Percentiles rank a stretch among this genome's conserved stretches.
These are phyloP conservation scores for Annona cherimola DNA, from an alignment of 164 flowering plant species.

Conservation along the genomic window DNA sequence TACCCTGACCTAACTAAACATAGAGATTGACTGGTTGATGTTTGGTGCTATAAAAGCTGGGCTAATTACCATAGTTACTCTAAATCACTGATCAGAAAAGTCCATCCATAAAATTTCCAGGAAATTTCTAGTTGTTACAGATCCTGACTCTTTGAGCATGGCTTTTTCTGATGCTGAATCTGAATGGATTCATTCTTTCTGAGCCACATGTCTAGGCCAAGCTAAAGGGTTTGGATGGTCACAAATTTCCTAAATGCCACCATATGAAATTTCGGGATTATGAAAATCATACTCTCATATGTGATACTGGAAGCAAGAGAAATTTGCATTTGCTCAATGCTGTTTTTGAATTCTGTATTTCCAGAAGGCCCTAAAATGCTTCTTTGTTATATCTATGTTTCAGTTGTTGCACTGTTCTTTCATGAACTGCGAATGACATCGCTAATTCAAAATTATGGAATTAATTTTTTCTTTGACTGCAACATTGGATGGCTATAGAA, in stretches of 20 bases:
- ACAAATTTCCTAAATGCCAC: neutral
- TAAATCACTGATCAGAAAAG: neutral
- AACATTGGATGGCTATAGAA: conserved; percentile 2
- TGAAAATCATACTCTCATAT: neutral
- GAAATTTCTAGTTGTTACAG: neutral
- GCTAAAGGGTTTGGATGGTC: neutral
- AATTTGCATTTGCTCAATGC: neutral
- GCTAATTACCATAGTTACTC: neutral
- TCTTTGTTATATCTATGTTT: neutral
- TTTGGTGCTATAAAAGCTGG: neutral
- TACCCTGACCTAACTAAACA: neutral
- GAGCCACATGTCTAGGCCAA: neutral
- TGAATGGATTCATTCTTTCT: neutral
- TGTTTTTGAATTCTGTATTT: no score
- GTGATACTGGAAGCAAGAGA: neutral
- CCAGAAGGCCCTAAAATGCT: neutral
- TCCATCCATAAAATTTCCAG: neutral
- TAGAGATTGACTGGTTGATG: neutral
- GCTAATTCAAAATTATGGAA: neutral
- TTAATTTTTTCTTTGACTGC: neutral
- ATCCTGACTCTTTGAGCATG: neutral
- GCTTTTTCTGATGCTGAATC: neutral
- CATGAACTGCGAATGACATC: neutral
- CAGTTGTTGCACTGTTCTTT: neutral
- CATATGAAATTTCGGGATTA: neutral